Conservation (phyloP, 306 rosid species). For the Prunus mongolica region DNA sequence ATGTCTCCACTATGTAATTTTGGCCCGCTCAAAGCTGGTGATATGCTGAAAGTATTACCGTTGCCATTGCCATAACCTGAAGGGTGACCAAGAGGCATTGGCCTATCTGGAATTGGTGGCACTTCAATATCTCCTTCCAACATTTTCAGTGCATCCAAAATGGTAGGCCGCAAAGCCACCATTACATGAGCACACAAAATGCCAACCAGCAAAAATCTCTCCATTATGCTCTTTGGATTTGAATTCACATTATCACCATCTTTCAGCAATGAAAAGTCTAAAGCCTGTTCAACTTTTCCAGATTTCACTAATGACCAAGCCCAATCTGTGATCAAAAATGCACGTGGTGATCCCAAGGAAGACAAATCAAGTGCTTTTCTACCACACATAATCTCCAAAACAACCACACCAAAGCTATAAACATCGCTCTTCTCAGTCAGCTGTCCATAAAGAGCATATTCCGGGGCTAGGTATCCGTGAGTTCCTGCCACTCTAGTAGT, state of each 20-base stretch:
- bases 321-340: slow-evolving; percentile 92
- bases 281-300: slow-evolving; percentile 57
- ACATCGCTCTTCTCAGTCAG: slow-evolving; percentile 97
- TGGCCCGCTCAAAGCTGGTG: slow-evolving; percentile 74
- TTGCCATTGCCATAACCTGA: slow-evolving; percentile 40
- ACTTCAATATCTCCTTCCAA: slow-evolving; percentile 93
- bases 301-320: slow-evolving; percentile 89
- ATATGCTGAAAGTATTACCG: slow-evolving; percentile 60
- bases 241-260: slow-evolving; percentile 45
- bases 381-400: slow-evolving; percentile 96
- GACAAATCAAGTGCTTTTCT: slow-evolving; percentile 89
- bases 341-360: slow-evolving; percentile 51
- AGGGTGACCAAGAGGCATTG: slow-evolving; percentile 91
- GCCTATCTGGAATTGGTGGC: slow-evolving; percentile 85
- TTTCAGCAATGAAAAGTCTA: slow-evolving; percentile 51
- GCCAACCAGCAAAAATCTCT: slow-evolving; percentile 79
- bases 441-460: slow-evolving; percentile 93
- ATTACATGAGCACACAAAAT: slow-evolving; percentile 88
- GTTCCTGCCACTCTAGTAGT: slow-evolving; percentile 98
- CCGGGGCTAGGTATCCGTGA: slow-evolving; percentile 94
- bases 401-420: slow-evolving; percentile 95
- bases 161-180: slow-evolving; percentile 94
- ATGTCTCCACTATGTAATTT: slow-evolving; percentile 59
- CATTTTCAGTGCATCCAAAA: slow-evolving; percentile 86
- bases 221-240: slow-evolving; percentile 90